Evolutionary conservation across 2,329 filamentous ascomycete genomes (phyloP).

Genomic region (Pseudocercospora pini-densiflorae): DNA sequence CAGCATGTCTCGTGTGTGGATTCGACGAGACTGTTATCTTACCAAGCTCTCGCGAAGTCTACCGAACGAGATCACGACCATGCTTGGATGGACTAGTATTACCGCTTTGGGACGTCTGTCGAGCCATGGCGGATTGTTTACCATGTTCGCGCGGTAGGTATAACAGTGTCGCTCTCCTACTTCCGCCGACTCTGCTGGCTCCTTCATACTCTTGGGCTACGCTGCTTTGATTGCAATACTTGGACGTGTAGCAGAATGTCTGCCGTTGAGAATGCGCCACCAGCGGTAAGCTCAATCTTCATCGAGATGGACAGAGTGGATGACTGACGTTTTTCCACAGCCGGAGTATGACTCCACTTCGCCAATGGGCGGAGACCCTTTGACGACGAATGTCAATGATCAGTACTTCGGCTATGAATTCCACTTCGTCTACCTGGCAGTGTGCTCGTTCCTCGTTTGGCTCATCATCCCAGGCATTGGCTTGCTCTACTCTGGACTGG

Average conservation of each 20-base stretch:
- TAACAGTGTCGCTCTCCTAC: neutral
- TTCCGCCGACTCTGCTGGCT: no score
- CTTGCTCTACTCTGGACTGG: slow-evolving; percentile 66
- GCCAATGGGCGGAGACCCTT: neutral
- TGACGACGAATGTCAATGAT: slow-evolving; percentile 55
- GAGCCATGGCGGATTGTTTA: neutral
- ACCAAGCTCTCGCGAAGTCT: neutral
- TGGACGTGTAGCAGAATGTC: neutral
- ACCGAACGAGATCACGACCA: neutral
- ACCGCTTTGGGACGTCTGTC: neutral
- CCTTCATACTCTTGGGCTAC: no score
- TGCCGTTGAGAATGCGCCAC: neutral
- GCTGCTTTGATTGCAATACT: no score
- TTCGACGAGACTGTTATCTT: neutral
- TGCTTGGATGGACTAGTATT: neutral
- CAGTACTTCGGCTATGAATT: slow-evolving; percentile 64
- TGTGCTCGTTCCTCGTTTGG: slow-evolving; percentile 66
- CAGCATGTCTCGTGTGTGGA: neutral
- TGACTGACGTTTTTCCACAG: neutral
- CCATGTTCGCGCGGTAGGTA: neutral
- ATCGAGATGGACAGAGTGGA: neutral
- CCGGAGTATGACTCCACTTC: neutral
- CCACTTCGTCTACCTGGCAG: slow-evolving; percentile 64
- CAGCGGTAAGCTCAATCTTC: neutral
- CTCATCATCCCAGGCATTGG: slow-evolving; percentile 70